Evolutionary conservation across 495 filamentous ascomycete species (phyloP).

Genomic region (Diplogelasinospora grovesii): DNA sequence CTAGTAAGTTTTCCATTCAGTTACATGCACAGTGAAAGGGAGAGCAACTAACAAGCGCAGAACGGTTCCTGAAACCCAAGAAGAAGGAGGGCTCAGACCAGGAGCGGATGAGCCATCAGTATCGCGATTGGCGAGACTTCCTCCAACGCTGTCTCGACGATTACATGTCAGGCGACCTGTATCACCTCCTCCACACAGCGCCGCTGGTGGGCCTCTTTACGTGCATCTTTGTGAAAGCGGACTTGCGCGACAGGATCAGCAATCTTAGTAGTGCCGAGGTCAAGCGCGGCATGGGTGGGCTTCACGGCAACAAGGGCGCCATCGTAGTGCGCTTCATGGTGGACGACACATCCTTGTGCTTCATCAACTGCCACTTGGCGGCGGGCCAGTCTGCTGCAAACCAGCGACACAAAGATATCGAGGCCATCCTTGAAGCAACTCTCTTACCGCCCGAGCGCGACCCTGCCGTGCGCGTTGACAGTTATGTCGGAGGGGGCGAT

Average conservation of each 20-base stretch:
- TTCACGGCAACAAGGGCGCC: constrained; percentile 96
- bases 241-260: constrained; percentile 65
- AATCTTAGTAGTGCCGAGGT: constrained; percentile 74
- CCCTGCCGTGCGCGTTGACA: constrained; percentile 54
- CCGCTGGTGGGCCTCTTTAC: constrained; percentile 92
- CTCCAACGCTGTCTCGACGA: constrained; percentile 74
- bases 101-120: constrained; percentile 95
- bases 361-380: constrained; percentile 95
- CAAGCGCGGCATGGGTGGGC: constrained; percentile 89
- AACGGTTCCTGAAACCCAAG: constrained; percentile 68
- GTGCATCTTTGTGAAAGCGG: constrained; percentile 84
- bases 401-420: constrained; percentile 87
- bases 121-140: constrained; percentile 91
- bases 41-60: constrained; percentile 32
- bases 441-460: constrained; percentile 63
- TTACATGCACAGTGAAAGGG: not conserved
- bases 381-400: constrained; percentile 87
- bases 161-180: constrained; percentile 72
- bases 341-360: constrained; percentile 89
- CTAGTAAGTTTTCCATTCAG: constrained; percentile 52
- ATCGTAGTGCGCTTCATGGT: constrained; percentile 82
- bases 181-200: constrained; percentile 78
- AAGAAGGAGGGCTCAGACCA: constrained; percentile 88
- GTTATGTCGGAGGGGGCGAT: constrained; percentile 84
- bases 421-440: constrained; percentile 75